These are phyloP conservation scores for Clohesyomyces aquaticus DNA, from an alignment of 495 filamentous ascomycete genomes.

Conservation along the genomic window DNA sequence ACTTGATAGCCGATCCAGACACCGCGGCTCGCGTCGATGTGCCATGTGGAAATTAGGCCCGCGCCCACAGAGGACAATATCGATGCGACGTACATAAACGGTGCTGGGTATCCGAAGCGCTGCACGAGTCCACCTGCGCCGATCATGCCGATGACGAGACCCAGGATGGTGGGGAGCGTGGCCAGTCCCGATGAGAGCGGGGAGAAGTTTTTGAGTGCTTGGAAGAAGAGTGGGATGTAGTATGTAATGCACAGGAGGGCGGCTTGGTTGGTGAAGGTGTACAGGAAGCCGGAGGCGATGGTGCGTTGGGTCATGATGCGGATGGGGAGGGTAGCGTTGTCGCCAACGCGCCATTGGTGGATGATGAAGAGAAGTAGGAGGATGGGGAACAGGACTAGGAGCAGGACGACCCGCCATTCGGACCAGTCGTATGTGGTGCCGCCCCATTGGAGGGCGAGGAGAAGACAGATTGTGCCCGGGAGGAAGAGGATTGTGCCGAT, in stretches of 20 bases:
- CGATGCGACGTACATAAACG: slow-evolving; percentile 67
- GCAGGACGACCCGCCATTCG: slow-evolving; percentile 66
- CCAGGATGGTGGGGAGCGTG: slow-evolving; percentile 75
- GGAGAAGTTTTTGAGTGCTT: slow-evolving; percentile 71
- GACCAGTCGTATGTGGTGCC: slow-evolving; percentile 70
- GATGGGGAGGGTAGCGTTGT: slow-evolving; percentile 76
- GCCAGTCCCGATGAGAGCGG: slow-evolving; percentile 75
- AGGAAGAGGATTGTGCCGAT: slow-evolving; percentile 69
- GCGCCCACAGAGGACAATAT: slow-evolving; percentile 66
- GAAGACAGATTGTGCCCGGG: slow-evolving; percentile 68
- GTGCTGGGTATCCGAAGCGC: slow-evolving; percentile 66
- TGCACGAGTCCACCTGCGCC: slow-evolving; percentile 63
- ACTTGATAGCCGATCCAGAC: slow-evolving; percentile 82
- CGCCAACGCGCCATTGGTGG: slow-evolving; percentile 67
- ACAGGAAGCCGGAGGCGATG: slow-evolving; percentile 60
- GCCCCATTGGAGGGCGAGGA: slow-evolving; percentile 87
- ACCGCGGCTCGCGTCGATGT: slow-evolving; percentile 54
- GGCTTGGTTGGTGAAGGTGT: slow-evolving; percentile 60
- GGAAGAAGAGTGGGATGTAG: slow-evolving; percentile 87
- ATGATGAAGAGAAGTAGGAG: slow-evolving; percentile 63
- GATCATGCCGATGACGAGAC: slow-evolving; percentile 64
- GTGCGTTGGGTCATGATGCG: slow-evolving; percentile 71
- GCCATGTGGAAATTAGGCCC: slow-evolving; percentile 69
- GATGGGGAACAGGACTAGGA: slow-evolving; percentile 70
- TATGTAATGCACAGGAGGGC: slow-evolving; percentile 59